Evolutionary conservation across 805 yeast genomes (phyloP).

Genomic region (Candida succiphila): DNA sequence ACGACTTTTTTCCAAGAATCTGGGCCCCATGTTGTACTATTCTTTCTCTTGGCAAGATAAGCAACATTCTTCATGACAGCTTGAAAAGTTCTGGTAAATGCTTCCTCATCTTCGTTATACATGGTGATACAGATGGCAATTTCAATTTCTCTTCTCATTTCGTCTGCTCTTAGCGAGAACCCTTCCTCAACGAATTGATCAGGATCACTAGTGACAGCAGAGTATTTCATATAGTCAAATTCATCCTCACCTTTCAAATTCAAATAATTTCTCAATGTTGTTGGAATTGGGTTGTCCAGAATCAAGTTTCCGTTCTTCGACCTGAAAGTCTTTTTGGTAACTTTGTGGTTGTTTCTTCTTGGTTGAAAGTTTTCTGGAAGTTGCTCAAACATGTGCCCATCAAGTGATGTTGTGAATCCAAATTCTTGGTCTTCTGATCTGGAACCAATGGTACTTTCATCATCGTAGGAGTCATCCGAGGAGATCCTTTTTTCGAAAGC

Average conservation of each 20-base stretch:
- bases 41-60: constrained; percentile 71
- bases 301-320: constrained; percentile 77
- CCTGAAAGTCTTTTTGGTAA: constrained; percentile 51
- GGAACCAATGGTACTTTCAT: constrained; percentile 8
- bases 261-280: constrained; percentile 72
- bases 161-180: constrained; percentile 78
- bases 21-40: constrained; percentile 87
- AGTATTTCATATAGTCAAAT: constrained; percentile 91
- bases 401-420: constrained; percentile 12
- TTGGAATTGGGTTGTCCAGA: constrained; percentile 90
- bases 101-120: constrained; percentile 91
- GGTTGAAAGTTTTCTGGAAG: constrained; percentile 24
- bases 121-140: constrained; percentile 87
- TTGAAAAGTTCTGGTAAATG: constrained; percentile 89
- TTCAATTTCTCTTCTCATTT: constrained; percentile 85
- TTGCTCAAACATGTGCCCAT: constrained; percentile 21
- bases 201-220: constrained; percentile 93
- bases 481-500: too few species aligned
- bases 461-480: constrained; percentile 14
- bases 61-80: constrained; percentile 90
- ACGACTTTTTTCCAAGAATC: constrained; percentile 97
- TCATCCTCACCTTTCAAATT: constrained; percentile 88
- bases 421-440: constrained; percentile 10
- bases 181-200: constrained; percentile 75
- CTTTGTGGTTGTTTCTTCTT: constrained; percentile 24